These are phyloP conservation scores for Fomitopsis schrenkii DNA, from an alignment of 1,284 basidiomycete genomes.

Conservation along the genomic window DNA sequence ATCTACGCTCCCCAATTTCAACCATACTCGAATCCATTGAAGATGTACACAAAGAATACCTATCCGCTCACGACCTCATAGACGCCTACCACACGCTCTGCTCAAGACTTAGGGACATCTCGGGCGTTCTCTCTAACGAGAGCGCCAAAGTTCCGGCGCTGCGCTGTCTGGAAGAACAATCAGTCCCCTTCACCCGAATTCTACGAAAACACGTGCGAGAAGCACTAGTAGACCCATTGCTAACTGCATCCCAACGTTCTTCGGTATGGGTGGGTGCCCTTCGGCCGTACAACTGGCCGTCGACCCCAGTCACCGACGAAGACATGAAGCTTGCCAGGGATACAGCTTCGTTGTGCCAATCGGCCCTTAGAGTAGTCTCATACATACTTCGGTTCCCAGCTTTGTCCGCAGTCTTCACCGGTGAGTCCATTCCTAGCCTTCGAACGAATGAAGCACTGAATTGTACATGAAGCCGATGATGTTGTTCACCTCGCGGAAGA, in stretches of 20 bases:
- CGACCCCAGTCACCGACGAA: constrained; percentile 24
- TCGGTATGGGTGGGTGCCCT: neutral
- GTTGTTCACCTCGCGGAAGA: constrained; percentile 39
- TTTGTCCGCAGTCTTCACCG: constrained; percentile 41
- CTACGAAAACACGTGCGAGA: constrained; percentile 45
- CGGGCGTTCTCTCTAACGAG: constrained; percentile 18
- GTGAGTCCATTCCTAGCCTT: constrained; percentile 30
- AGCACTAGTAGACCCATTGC: constrained; percentile 35
- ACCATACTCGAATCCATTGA: constrained; percentile 43
- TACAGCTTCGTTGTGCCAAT: constrained; percentile 40
- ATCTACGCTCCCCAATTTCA: constrained; percentile 31
- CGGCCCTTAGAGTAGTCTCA: constrained; percentile 46
- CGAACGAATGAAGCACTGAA: constrained; percentile 2
- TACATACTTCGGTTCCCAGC: constrained; percentile 41
- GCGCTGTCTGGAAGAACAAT: constrained; percentile 23
- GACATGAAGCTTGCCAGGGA: constrained; percentile 37
- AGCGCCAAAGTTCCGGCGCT: constrained; percentile 26
- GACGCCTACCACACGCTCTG: constrained; percentile 55
- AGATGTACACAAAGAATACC: constrained; percentile 23
- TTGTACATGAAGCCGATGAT: constrained; percentile 29
- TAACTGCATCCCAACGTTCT: constrained; percentile 1
- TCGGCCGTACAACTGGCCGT: neutral
- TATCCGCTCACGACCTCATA: constrained; percentile 46
- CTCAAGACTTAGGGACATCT: constrained; percentile 36
- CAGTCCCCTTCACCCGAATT: constrained; percentile 31